Evolutionary conservation across 192 early-diverging fungal genomes (phyloP).

Genomic region (Pecoramyces ruminantium): DNA sequence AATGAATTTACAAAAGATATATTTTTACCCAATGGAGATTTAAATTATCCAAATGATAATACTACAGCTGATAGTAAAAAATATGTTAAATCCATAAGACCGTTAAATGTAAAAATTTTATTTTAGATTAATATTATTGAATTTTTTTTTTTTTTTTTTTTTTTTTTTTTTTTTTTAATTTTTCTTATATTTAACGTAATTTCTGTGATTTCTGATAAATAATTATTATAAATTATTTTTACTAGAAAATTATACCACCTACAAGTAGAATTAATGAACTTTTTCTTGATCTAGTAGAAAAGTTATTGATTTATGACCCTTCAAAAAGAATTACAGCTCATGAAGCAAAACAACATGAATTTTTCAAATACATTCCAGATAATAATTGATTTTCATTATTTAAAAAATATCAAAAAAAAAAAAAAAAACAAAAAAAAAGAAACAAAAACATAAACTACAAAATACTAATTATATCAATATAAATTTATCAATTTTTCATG

Average conservation of each 20-base stretch:
- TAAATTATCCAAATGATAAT: slow-evolving; percentile 34
- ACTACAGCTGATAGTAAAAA: slow-evolving; percentile 33
- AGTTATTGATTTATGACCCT: neutral
- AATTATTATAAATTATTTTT: neutral
- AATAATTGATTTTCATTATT: too few relatives aligned
- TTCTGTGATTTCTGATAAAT: too few relatives aligned
- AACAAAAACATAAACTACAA: too few relatives aligned
- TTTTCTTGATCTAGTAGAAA: neutral
- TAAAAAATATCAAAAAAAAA: too few relatives aligned
- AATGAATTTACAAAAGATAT: slow-evolving; percentile 11
- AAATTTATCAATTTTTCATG: too few relatives aligned
- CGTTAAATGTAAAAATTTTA: slow-evolving; percentile 22
- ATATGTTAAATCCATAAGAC: slow-evolving; percentile 37
- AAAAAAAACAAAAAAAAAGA: too few relatives aligned
- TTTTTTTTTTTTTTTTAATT: too few relatives aligned
- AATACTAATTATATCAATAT: too few relatives aligned
- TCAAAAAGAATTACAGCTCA: neutral
- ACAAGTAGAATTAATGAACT: slow-evolving; percentile 3
- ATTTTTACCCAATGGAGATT: slow-evolving; percentile 21
- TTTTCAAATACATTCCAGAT: neutral
- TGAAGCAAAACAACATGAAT: neutral
- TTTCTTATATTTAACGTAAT: too few relatives aligned
- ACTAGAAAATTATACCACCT: slow-evolving; percentile 14
- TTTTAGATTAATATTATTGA: too few relatives aligned
- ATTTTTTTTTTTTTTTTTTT: too few relatives aligned